Percentiles rank a stretch among this genome's conserved stretches.
Conservation (phyloP, 176 grass and related monocot species). For the Eleusine coracana region DNA sequence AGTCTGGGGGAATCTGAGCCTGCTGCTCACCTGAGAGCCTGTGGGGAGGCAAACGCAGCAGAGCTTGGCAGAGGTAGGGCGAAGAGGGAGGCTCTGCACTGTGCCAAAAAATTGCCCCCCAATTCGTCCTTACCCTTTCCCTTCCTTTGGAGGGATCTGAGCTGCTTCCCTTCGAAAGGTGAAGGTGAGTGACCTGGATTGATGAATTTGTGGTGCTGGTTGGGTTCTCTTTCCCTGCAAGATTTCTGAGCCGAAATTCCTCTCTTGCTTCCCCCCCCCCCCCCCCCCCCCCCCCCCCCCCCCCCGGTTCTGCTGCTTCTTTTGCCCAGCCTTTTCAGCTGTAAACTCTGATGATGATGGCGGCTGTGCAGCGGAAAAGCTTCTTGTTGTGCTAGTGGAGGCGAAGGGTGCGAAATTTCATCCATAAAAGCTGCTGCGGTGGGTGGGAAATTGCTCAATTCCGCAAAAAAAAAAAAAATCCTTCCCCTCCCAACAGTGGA, state of each 20-base stretch:
- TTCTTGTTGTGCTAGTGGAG: slow-evolving; percentile 22
- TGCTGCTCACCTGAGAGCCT: slow-evolving; percentile 51
- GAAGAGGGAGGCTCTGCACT: not conserved
- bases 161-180: slow-evolving; percentile 27
- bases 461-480: slow-evolving; percentile 6
- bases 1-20: slow-evolving; percentile 48
- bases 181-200: slow-evolving; percentile 27
- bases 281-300: not conserved
- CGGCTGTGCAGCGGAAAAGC: slow-evolving; percentile 43
- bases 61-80: slow-evolving; percentile 22
- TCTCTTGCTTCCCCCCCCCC: not conserved
- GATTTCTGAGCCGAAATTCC: slow-evolving; percentile 45
- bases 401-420: slow-evolving; percentile 30
- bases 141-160: slow-evolving; percentile 50
- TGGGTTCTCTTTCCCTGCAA: slow-evolving; percentile 37
- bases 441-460: slow-evolving; percentile 30
- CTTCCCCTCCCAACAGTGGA: not conserved
- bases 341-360: slow-evolving; percentile 35
- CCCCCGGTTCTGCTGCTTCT: not conserved
- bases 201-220: slow-evolving; percentile 42
- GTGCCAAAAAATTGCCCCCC: slow-evolving; percentile 42
- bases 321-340: slow-evolving; percentile 42
- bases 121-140: slow-evolving; percentile 29
- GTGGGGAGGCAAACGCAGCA: slow-evolving; percentile 37
- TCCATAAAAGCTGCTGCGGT: slow-evolving; percentile 26